Evolutionary conservation across 1,284 basidiomycete species (phyloP).

Genomic region (Malassezia nana): DNA sequence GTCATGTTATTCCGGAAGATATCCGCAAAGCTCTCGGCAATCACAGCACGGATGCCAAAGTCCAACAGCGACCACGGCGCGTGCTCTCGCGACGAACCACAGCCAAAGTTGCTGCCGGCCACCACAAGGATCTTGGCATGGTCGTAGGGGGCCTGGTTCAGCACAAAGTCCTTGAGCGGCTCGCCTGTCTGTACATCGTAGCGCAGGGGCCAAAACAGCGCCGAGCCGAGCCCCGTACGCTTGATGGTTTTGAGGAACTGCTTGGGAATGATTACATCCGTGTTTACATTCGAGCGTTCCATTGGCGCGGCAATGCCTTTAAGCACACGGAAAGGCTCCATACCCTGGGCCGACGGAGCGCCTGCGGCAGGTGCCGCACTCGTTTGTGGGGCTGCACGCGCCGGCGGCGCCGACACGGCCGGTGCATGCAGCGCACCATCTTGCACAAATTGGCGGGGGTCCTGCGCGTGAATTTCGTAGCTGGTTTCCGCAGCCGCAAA

Average conservation of each 20-base stretch:
- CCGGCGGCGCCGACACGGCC: conserved; percentile 2
- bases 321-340: conserved; percentile 39
- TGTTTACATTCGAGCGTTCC: conserved; percentile 44
- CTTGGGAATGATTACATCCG: conserved; percentile 46
- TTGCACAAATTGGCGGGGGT: conserved; percentile 35
- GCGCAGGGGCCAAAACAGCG: conserved; percentile 40
- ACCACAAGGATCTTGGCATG: conserved; percentile 40
- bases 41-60: conserved; percentile 43
- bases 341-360: conserved; percentile 20
- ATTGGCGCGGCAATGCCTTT: conserved; percentile 43
- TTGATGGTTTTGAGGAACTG: conserved; percentile 48
- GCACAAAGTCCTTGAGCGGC: conserved; percentile 30
- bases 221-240: conserved; percentile 41
- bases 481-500: conserved; percentile 26
- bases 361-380: neutral
- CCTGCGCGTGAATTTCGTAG: conserved; percentile 33
- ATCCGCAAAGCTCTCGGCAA: conserved; percentile 39
- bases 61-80: conserved; percentile 45
- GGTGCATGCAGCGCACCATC: conserved; percentile 15
- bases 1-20: conserved; percentile 43
- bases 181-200: conserved; percentile 42
- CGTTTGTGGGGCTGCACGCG: neutral
- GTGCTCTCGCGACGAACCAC: conserved; percentile 42
- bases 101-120: conserved; percentile 42
- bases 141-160: conserved; percentile 37